A percentile compares a stretch with the other conserved stretches of the same genome.
These are phyloP conservation scores for Dothideomycetes sp. DNA, from an alignment of 2,329 filamentous ascomycete genomes.

Conservation along the genomic window DNA sequence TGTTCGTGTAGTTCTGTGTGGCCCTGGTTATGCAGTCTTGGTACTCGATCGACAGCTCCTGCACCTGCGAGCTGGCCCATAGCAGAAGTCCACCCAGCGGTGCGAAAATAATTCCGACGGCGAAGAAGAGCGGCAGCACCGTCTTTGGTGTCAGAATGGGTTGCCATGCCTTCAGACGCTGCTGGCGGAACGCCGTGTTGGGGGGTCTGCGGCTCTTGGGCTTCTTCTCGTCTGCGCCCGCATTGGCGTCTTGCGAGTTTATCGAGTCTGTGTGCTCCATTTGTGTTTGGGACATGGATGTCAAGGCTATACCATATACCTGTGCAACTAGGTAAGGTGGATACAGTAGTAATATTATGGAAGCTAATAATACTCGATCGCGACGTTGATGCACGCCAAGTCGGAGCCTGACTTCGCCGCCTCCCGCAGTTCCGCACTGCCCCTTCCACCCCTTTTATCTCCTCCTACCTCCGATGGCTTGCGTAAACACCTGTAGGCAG, in stretches of 20 bases:
- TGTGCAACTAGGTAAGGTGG: too few relatives aligned
- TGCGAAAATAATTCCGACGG: conserved; percentile 82
- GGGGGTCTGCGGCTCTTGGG: conserved; percentile 89
- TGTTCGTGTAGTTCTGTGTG: conserved; percentile 44
- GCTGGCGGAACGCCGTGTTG: conserved; percentile 94
- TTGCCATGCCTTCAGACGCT: conserved; percentile 97
- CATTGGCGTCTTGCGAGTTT: conserved; percentile 33
- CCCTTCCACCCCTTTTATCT: too few relatives aligned
- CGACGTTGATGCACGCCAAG: too few relatives aligned
- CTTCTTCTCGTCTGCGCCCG: conserved; percentile 62
- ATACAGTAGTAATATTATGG: too few relatives aligned
- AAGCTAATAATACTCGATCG: too few relatives aligned
- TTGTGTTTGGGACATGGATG: conserved; percentile 37
- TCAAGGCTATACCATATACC: too few relatives aligned
- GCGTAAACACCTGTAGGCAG: too few relatives aligned
- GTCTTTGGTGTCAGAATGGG: conserved; percentile 94
- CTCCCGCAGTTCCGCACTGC: too few relatives aligned
- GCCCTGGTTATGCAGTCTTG: conserved; percentile 56
- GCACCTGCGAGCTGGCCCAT: conserved; percentile 75
- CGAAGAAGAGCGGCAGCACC: conserved; percentile 82
- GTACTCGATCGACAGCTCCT: conserved; percentile 88
- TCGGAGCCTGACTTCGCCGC: too few relatives aligned
- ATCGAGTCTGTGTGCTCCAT: conserved; percentile 36
- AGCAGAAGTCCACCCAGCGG: conserved; percentile 81
- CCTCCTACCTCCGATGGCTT: too few relatives aligned